A percentile compares a stretch with the other conserved stretches of the same genome.
Conservation (phyloP, 495 filamentous ascomycete species). For the Penicillium pulvis region DNA sequence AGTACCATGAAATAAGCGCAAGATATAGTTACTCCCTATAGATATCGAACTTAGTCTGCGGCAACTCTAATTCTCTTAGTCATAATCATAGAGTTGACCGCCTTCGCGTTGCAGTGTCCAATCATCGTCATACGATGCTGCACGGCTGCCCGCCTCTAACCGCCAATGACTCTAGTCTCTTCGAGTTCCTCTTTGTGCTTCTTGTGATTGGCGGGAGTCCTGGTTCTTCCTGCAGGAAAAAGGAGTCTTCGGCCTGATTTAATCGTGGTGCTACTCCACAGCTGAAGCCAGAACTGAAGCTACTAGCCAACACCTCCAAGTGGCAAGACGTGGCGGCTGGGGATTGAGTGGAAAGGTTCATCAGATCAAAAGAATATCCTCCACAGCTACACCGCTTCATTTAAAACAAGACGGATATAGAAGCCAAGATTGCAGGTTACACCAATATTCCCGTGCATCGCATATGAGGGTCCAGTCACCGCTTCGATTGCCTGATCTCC, state of each 20-base stretch:
- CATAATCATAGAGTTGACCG: constrained; percentile 12
- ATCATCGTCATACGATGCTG: constrained; percentile 9
- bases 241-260: neutral
- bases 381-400: constrained; percentile 16
- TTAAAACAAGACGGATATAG: neutral
- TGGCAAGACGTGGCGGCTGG: constrained; percentile 24
- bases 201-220: neutral
- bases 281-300: neutral
- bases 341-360: neutral
- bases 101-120: constrained; percentile 10
- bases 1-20: neutral
- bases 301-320: constrained; percentile 2
- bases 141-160: constrained; percentile 17
- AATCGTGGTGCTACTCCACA: neutral
- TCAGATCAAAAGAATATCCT: neutral
- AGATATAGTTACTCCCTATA: neutral
- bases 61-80: constrained; percentile 3
- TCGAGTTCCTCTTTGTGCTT: neutral
- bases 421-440: constrained; percentile 5
- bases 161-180: neutral
- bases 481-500: constrained; percentile 25
- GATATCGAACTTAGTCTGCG: neutral
- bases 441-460: neutral
- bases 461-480: constrained; percentile 13
- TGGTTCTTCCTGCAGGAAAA: constrained; percentile 3